Percentiles rank a stretch among this genome's conserved stretches.
phyloP scores from a whole-genome alignment of 1,284 basidiomycete genomes.

The Melampsora abietis-canadensis region DNA sequence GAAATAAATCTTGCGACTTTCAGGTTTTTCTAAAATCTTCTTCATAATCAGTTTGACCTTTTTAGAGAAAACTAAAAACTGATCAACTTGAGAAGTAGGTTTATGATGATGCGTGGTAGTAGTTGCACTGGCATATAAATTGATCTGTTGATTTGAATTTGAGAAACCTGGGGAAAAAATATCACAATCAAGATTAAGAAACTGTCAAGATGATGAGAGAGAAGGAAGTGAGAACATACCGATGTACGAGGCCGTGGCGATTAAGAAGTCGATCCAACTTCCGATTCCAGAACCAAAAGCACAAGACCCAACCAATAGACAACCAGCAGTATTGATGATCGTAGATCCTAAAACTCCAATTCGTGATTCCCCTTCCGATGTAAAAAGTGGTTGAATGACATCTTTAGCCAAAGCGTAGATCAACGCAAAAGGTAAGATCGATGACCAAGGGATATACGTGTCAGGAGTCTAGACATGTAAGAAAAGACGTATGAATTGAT shows the following conservation, averaged over 20 bases:
- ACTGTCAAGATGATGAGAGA: not conserved
- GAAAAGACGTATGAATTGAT: too few species aligned
- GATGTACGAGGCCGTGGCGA: slow-evolving; percentile 46
- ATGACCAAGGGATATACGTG: not conserved
- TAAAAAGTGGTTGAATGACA: not conserved
- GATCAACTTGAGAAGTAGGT: slow-evolving; percentile 25
- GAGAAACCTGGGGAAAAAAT: slow-evolving; percentile 46
- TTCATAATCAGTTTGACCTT: slow-evolving; percentile 59
- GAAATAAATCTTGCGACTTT: slow-evolving; percentile 93
- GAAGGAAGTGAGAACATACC: slow-evolving; percentile 43
- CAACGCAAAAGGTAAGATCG: not conserved
- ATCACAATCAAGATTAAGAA: slow-evolving; percentile 46
- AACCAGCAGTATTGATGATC: not conserved
- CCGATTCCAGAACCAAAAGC: slow-evolving; percentile 1
- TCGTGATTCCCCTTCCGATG: not conserved
- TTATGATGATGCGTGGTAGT: not conserved
- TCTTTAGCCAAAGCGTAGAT: not conserved
- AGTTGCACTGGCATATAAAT: slow-evolving; percentile 37
- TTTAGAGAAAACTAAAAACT: slow-evolving; percentile 33
- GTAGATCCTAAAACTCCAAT: not conserved
- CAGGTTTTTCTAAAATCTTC: slow-evolving; percentile 80
- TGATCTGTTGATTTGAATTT: slow-evolving; percentile 18
- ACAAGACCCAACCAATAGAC: not conserved
- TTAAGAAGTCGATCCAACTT: slow-evolving; percentile 41
- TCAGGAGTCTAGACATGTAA: not conserved